Conservation (phyloP, 2,329 filamentous ascomycete genomes). For the Elsinoe fawcettii region DNA sequence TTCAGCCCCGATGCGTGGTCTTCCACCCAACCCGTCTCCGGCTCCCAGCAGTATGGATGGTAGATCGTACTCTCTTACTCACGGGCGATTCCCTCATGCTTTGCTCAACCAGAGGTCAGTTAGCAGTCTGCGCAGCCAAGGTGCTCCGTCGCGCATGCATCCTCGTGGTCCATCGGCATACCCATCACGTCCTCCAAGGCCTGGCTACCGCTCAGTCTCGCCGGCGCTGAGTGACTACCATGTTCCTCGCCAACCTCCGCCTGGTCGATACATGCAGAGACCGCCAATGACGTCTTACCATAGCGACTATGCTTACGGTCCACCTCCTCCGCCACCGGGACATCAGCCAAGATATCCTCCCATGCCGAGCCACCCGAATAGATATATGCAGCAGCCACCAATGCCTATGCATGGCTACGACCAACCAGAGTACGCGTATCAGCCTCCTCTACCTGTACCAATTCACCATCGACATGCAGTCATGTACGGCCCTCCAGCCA, state of each 20-base stretch:
- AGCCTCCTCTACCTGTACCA: conserved; percentile 21
- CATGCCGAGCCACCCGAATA: conserved; percentile 20
- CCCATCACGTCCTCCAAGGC: conserved; percentile 34
- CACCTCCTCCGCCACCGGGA: neutral
- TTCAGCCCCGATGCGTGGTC: conserved; percentile 8
- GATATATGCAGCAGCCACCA: conserved; percentile 23
- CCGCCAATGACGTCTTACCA: conserved; percentile 26
- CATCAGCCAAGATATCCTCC: neutral
- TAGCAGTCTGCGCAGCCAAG: conserved; percentile 38
- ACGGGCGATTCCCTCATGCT: conserved; percentile 21
- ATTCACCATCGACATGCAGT: conserved; percentile 18
- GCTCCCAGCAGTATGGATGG: conserved; percentile 27
- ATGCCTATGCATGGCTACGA: conserved; percentile 24
- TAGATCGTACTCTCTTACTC: conserved; percentile 38
- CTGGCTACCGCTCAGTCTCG: conserved; percentile 36
- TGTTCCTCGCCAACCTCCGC: neutral
- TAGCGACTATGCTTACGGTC: conserved; percentile 22
- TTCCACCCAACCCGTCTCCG: conserved; percentile 14
- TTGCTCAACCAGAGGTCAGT: conserved; percentile 27
- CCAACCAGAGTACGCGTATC: conserved; percentile 25
- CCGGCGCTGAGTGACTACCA: conserved; percentile 37
- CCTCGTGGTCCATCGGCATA: conserved; percentile 21
- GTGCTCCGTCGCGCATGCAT: conserved; percentile 26
- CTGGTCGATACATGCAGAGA: conserved; percentile 20
- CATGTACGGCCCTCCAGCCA: conserved; percentile 6